Base-by-base conservation (phyloP, 2,329 filamentous ascomycete genomes). In the Colletotrichum nymphaeae region DNA sequence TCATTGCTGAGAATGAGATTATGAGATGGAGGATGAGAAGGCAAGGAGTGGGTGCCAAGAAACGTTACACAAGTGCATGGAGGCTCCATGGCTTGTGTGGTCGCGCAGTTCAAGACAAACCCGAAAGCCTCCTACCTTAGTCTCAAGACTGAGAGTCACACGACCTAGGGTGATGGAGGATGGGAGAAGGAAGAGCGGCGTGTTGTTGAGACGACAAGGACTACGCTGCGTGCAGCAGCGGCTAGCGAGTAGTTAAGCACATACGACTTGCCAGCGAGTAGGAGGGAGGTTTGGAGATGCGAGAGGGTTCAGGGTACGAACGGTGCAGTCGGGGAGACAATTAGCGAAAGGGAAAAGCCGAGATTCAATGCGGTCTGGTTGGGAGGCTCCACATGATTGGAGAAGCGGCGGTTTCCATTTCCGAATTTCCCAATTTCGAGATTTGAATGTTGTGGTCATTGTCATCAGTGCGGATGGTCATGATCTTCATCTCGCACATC, bases 1-100 rank as follows among this genome's bases (percentile, higher is more conserved):
- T 65, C 67, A 70, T 66, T 65, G 70, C 66, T 57, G 12, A 49
- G 42, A 49, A 49, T 19, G 42, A 55, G 67, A 71, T 66, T n/a
- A 49, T 19, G 26, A 55, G 67, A 66, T 66, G 60, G 62, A n/a
- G 71, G 67, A 42, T 37, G 60, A 71, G 56, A 56, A 62, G 26
- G 37, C 26, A 56, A 24, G 60, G 60, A 66, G 67, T 65, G 46
- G 60, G 12, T 66, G 67, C 67, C 67, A 71, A 71, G 67, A 66
- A 71, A 71, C 56, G 71, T 73, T 71, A 52, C 71, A 66, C 71
- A 62, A 53, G 28, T 71, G 62, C 67, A 71, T 73, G 71, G 67
- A 62, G 55, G 46, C 56, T 70, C 71, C 71, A 66, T 73, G 67
- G 60, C 49, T 70, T 70, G 67, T 32, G 66, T 65, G 60, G 67